phyloP scores from a whole-genome alignment of 169 alveolate genomes.

The Eimeria maxima region DNA sequence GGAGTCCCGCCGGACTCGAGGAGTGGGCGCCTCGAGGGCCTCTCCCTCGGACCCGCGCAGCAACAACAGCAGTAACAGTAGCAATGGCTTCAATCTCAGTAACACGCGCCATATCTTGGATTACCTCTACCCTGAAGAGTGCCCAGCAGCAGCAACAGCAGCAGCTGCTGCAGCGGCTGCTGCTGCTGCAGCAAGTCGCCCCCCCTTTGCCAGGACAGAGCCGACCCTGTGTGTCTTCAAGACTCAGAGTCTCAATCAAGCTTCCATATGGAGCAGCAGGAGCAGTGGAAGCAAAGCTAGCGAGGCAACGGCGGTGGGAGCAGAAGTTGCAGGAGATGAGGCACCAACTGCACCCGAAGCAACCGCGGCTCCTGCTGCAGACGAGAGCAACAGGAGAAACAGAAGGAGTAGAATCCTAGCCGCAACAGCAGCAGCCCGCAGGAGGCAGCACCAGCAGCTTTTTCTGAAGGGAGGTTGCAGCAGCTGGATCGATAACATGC shows the following conservation, averaged over 20 bases:
- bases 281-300: background rate
- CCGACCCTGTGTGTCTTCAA: background rate
- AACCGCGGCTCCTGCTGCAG: background rate
- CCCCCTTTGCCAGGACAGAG: background rate
- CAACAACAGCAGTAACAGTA: constrained; percentile 6
- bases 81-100: background rate
- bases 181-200: background rate
- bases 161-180: constrained; percentile 48
- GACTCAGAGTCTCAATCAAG: background rate
- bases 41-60: constrained; percentile 15
- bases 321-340: background rate
- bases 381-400: constrained; percentile 13
- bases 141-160: constrained; percentile 47
- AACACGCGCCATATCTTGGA: background rate
- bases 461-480: constrained; percentile 38
- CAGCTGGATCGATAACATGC: constrained; percentile 38
- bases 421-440: constrained; percentile 17
- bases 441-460: constrained; percentile 40
- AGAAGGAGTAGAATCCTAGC: constrained; percentile 12
- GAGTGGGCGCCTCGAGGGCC: constrained; percentile 1
- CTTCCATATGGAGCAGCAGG: constrained; percentile 39
- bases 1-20: constrained; percentile 1
- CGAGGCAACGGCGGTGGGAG: background rate
- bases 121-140: constrained; percentile 24
- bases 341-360: background rate